phyloP scores from a whole-genome alignment of 2,329 filamentous ascomycete species.

The Claviceps cyperi region DNA sequence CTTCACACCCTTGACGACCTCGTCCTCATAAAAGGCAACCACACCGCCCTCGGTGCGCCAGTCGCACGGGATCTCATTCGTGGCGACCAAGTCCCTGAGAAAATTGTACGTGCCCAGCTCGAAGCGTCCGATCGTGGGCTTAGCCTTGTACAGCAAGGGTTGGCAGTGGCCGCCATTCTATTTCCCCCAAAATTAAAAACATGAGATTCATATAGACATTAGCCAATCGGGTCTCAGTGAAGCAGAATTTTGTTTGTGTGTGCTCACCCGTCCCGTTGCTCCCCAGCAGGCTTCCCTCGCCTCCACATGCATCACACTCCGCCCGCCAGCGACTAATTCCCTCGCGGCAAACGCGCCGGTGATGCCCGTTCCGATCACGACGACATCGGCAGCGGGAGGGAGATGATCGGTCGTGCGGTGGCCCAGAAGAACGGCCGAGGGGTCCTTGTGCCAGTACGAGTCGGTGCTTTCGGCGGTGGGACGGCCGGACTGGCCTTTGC shows the following conservation, averaged over 20 bases:
- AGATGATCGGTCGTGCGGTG: constrained; percentile 52
- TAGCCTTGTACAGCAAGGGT: constrained; percentile 48
- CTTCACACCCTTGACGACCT: constrained; percentile 38
- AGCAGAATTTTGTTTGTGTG: background rate
- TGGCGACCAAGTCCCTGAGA: constrained; percentile 41
- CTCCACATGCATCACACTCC: constrained; percentile 57
- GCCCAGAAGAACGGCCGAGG: constrained; percentile 48
- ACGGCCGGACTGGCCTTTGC: constrained; percentile 33
- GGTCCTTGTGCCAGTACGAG: constrained; percentile 63
- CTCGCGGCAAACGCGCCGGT: constrained; percentile 59
- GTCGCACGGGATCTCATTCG: constrained; percentile 51
- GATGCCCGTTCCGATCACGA: constrained; percentile 63
- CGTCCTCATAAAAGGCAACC: constrained; percentile 44
- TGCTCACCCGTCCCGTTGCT: constrained; percentile 61
- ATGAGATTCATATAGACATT: too few species aligned
- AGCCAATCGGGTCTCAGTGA: too few species aligned
- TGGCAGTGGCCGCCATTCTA: constrained; percentile 64
- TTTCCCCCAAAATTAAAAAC: background rate
- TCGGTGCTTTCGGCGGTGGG: constrained; percentile 45
- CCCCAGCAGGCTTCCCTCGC: constrained; percentile 70
- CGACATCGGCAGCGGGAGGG: constrained; percentile 48
- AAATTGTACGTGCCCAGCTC: constrained; percentile 55
- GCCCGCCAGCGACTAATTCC: constrained; percentile 37
- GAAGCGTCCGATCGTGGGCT: constrained; percentile 51
- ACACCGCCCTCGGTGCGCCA: constrained; percentile 50